phyloP scores from a whole-genome alignment of 208 protist species.

The Trypanosoma theileri region DNA sequence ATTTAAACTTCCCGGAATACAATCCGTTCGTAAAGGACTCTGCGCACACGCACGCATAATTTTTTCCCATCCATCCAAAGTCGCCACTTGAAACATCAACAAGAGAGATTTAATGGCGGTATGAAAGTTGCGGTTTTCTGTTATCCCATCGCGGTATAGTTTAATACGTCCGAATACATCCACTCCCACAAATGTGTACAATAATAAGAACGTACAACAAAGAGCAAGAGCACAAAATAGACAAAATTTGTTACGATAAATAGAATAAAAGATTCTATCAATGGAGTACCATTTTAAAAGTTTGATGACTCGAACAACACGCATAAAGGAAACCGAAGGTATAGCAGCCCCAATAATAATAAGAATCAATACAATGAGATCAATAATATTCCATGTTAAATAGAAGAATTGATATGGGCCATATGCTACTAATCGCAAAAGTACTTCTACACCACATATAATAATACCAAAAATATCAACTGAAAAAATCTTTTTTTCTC shows the following conservation, averaged over 20 bases:
- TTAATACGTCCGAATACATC: conserved; percentile 47
- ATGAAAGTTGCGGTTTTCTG: conserved; percentile 57
- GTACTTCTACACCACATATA: conserved; percentile 34
- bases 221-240: conserved; percentile 35
- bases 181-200: conserved; percentile 52
- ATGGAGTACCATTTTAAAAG: conserved; percentile 32
- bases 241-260: conserved; percentile 9
- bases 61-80: conserved; percentile 46
- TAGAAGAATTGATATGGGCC: conserved; percentile 17
- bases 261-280: conserved; percentile 31
- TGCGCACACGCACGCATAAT: conserved; percentile 29
- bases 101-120: conserved; percentile 52
- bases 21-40: conserved; percentile 3
- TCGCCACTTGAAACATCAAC: conserved; percentile 53
- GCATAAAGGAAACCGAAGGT: conserved; percentile 33
- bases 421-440: conserved; percentile 44
- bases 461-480: conserved; percentile 39
- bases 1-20: background rate
- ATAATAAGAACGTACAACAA: conserved; percentile 39
- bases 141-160: conserved; percentile 30
- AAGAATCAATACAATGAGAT: conserved; percentile 40
- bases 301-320: conserved; percentile 39
- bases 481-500: conserved; percentile 26
- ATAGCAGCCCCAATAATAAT: conserved; percentile 30
- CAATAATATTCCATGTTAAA: conserved; percentile 29